A percentile compares a stretch with the other conserved stretches of the same genome.
These are phyloP conservation scores for Saccharum officinarum DNA, from an alignment of 176 grass and related monocot genomes.

Conservation along the genomic window DNA sequence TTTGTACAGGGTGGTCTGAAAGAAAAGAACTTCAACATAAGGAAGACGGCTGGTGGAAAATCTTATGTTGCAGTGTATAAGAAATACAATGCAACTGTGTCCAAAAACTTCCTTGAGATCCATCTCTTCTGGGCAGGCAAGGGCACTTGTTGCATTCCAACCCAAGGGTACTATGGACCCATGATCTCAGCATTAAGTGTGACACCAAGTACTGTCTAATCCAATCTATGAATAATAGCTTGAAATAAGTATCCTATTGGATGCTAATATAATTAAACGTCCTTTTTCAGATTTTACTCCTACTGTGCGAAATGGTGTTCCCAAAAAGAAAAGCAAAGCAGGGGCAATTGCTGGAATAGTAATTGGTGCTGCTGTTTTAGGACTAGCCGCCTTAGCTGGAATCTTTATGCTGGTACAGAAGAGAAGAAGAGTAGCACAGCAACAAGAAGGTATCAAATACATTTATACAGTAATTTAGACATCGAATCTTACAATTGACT, in stretches of 20 bases:
- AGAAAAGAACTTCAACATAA: constrained; percentile 81
- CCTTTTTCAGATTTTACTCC: constrained; percentile 8
- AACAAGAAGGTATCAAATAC: constrained; percentile 4
- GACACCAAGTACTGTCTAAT: constrained; percentile 49
- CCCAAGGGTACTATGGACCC: constrained; percentile 71
- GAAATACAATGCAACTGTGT: constrained; percentile 42
- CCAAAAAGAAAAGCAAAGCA: constrained; percentile 25
- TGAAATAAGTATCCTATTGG: neutral
- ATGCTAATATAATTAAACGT: neutral
- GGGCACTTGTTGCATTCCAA: constrained; percentile 82
- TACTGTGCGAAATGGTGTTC: constrained; percentile 19
- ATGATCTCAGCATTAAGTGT: constrained; percentile 76
- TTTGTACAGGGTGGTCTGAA: constrained; percentile 64
- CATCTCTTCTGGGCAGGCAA: constrained; percentile 98
- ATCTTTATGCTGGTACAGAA: neutral
- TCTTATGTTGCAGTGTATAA: constrained; percentile 10
- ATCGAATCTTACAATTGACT: neutral
- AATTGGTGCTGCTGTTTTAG: neutral
- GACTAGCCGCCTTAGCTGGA: neutral
- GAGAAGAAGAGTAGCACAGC: constrained; percentile 14
- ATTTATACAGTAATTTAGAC: neutral
- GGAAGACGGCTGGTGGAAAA: constrained; percentile 12
- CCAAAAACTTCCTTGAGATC: constrained; percentile 87
- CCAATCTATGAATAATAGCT: neutral
- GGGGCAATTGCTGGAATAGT: constrained; percentile 16